Conservation (phyloP, 1,284 basidiomycete genomes). For the Malassezia sp. region DNA sequence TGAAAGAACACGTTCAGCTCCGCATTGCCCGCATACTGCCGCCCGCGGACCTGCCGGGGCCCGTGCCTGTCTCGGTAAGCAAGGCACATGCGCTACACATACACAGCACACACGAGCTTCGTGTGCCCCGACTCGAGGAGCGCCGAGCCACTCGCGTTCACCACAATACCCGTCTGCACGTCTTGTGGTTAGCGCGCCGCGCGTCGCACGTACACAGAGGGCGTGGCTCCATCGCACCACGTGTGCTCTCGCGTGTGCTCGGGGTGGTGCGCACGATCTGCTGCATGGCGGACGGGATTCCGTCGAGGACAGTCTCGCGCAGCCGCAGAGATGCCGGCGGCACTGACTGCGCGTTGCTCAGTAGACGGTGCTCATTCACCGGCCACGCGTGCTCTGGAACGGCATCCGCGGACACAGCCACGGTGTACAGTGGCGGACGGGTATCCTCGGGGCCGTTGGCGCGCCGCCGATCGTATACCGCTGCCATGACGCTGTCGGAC, state of each 20-base stretch:
- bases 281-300: too few relatives aligned
- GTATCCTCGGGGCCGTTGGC: conserved; percentile 15
- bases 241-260: too few relatives aligned
- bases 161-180: conserved; percentile 9
- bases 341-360: too few relatives aligned
- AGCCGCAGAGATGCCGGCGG: too few relatives aligned
- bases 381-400: conserved; percentile 1
- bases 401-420: not conserved
- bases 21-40: conserved; percentile 69
- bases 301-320: too few relatives aligned
- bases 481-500: too few relatives aligned
- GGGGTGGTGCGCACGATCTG: too few relatives aligned
- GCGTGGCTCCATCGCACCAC: not conserved
- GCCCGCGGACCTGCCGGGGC: conserved; percentile 68
- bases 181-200: not conserved
- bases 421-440: conserved; percentile 4
- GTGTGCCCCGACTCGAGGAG: conserved; percentile 11
- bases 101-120: conserved; percentile 14
- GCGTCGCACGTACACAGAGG: conserved; percentile 5
- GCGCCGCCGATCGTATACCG: conserved; percentile 7
- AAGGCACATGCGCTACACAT: not conserved
- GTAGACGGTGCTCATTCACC: conserved; percentile 2
- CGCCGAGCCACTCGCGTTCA: conserved; percentile 13
- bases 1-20: conserved; percentile 88
- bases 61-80: conserved; percentile 49